Evolutionary conservation across 106 monocot genomes (phyloP), one percentile per base, ranked within the genome.

Genomic region (Hemerocallis citrina): DNA sequence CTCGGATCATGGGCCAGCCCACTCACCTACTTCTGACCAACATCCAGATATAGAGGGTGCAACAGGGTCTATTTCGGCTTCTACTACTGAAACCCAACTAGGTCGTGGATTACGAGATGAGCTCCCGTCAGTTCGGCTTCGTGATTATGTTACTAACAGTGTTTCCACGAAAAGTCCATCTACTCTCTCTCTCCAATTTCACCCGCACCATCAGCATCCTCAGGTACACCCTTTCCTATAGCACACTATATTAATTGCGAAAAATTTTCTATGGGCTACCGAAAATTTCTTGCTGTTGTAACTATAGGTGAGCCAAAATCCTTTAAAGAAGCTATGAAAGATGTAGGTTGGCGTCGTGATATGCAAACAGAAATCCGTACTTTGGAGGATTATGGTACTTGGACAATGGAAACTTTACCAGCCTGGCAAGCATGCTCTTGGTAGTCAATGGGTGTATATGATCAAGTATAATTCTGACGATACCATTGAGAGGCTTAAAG

Each of bases 391-490:
- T 28, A 55, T 31, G 12, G 20, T 7, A 55, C 27, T 29, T 55
- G 27, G 54, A 55, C 27, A 1, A 11, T 55, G 54, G 7, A 19
- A 13, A 10, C 28, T 14, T 21, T 55, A 11, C 55, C 55, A 3
- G n/a, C 13, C 28, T 27, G 28, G 28, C 7, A 29, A 55, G 7
- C 2, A 55, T 9, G 55, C 55, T 30, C 7, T 30, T 55, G 27
- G 55, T 9, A 9, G 55, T 55, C 27, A 55, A 55, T 55, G 55
- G 28, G 55, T 55, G 3, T 55, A 54, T 10, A 55, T 29, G 10
- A 55, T 55, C 10, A 55, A 55, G 28, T 55, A 55, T 2, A 15
- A 29, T 1, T 29, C 28, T 6, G 1, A 55, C 31, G 28, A 13
- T 30, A 30, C 6, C 11, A 55, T 55, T 55, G 10, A 55, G 27